phyloP scores from a whole-genome alignment of 306 rosid species.

The Acacia confusa region DNA sequence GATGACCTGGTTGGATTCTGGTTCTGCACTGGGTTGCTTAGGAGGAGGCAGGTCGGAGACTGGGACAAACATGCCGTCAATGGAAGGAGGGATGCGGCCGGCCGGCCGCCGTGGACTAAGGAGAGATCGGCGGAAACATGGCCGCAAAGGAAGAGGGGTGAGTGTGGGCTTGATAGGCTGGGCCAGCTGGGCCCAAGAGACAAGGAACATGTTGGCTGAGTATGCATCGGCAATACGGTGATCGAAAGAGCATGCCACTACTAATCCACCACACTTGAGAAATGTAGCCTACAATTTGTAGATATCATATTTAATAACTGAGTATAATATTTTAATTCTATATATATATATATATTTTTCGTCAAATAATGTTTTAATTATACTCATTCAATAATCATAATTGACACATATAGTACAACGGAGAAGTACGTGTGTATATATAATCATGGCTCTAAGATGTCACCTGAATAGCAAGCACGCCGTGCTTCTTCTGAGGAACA shows the following conservation, averaged over 20 bases:
- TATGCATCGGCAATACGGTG: conserved; percentile 75
- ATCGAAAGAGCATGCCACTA: conserved; percentile 69
- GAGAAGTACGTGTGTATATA: no score
- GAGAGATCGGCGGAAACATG: conserved; percentile 37
- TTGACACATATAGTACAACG: no score
- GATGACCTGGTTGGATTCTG: conserved; percentile 13
- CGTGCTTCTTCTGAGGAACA: neutral
- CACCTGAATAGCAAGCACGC: conserved; percentile 13
- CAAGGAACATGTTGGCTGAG: conserved; percentile 74
- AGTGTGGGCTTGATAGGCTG: conserved; percentile 32
- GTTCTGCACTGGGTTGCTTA: neutral
- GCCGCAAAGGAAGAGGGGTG: neutral
- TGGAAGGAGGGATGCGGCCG: conserved; percentile 35
- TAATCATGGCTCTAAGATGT: neutral
- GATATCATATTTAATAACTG: no score
- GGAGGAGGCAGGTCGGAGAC: conserved; percentile 36
- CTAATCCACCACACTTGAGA: conserved; percentile 63
- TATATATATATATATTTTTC: no score
- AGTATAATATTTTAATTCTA: no score
- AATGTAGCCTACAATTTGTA: conserved; percentile 44
- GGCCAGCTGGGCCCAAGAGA: conserved; percentile 66
- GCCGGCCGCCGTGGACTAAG: conserved; percentile 36
- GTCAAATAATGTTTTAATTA: no score
- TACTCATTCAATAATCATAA: no score
- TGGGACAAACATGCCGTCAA: conserved; percentile 54